These are phyloP conservation scores for Nakaseomyces kungkrabaensis DNA, from an alignment of 1,139 yeast species.

Conservation along the genomic window DNA sequence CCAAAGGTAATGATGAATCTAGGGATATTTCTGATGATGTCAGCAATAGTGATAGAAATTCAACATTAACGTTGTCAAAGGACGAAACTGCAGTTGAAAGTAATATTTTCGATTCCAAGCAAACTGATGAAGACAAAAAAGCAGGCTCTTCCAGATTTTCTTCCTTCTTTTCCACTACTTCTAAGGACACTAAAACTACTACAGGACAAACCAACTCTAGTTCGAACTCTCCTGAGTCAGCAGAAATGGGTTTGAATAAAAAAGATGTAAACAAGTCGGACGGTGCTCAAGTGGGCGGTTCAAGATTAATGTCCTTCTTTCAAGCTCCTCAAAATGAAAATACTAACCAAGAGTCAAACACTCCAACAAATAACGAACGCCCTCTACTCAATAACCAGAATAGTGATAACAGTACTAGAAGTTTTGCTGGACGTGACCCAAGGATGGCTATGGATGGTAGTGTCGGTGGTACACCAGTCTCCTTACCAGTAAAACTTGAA, in stretches of 20 bases:
- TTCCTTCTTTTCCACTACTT: conserved; percentile 23
- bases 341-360: neutral
- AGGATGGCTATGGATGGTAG: neutral
- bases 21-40: neutral
- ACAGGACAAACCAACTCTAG: conserved; percentile 6
- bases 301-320: conserved; percentile 24
- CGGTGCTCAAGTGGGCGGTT: conserved; percentile 15
- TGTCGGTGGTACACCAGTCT: conserved; percentile 3
- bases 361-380: neutral
- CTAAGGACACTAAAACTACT: conserved; percentile 5
- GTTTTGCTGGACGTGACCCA: neutral
- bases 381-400: neutral
- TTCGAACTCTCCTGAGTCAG: conserved; percentile 5
- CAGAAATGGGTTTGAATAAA: neutral
- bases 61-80: neutral
- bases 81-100: neutral
- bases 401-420: neutral
- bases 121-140: conserved; percentile 12
- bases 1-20: conserved; percentile 1
- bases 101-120: neutral
- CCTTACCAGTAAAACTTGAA: conserved; percentile 5
- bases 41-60: neutral
- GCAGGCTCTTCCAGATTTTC: conserved; percentile 28
- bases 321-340: neutral
- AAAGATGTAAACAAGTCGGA: conserved; percentile 4